A percentile compares a stretch with the other conserved stretches of the same genome.
Conservation (phyloP, 495 filamentous ascomycete genomes). For the Delitschia confertaspora region DNA sequence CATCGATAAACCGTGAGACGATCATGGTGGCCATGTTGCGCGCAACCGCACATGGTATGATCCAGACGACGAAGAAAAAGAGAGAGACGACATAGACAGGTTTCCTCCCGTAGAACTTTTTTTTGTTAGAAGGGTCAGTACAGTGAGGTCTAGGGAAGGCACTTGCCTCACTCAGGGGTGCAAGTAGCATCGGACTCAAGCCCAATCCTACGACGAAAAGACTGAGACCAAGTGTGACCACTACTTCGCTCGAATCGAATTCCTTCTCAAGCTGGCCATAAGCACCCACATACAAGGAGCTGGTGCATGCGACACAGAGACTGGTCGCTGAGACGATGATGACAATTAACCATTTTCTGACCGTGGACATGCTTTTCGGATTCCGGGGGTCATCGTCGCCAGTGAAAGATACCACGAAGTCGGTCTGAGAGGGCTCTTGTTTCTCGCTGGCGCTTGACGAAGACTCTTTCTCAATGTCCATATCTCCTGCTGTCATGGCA, state of each 20-base stretch:
- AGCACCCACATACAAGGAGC: neutral
- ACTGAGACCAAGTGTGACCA: slow-evolving; percentile 8
- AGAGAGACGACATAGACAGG: slow-evolving; percentile 76
- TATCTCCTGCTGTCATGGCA: neutral
- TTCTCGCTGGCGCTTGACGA: neutral
- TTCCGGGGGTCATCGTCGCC: slow-evolving; percentile 1
- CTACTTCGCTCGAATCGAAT: slow-evolving; percentile 1
- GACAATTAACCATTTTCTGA: slow-evolving; percentile 1
- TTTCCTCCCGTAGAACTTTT: slow-evolving; percentile 88
- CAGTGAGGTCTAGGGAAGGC: neutral
- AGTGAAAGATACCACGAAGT: neutral
- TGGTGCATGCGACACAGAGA: neutral
- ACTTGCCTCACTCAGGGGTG: slow-evolving; percentile 7
- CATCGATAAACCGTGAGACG: slow-evolving; percentile 71
- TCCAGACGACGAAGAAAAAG: slow-evolving; percentile 67
- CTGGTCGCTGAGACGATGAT: neutral
- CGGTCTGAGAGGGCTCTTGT: neutral
- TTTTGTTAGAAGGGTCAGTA: too few species aligned
- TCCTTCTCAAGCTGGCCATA: neutral
- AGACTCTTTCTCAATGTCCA: neutral
- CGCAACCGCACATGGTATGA: slow-evolving; percentile 82
- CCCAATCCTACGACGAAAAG: slow-evolving; percentile 8
- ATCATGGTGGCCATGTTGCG: slow-evolving; percentile 74
- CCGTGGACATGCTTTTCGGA: neutral
- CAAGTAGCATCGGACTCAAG: slow-evolving; percentile 13